Conservation (phyloP, 768 basidiomycete genomes). For the Hygrocybe coccinea region DNA sequence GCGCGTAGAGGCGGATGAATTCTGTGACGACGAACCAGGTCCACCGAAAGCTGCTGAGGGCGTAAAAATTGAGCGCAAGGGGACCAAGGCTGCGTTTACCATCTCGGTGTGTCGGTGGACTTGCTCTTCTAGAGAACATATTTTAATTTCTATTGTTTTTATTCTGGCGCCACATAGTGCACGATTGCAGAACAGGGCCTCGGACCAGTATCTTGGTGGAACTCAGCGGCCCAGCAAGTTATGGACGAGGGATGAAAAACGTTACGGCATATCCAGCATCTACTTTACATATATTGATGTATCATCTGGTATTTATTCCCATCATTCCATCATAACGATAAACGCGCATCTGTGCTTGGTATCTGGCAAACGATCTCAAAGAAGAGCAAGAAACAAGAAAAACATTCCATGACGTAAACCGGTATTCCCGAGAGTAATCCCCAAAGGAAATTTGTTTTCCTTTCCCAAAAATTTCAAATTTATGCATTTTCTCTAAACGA, state of each 20-base stretch:
- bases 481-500: background rate
- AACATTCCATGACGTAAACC: too few species aligned
- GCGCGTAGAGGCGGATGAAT: constrained; percentile 76
- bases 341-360: too few species aligned
- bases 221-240: constrained; percentile 37
- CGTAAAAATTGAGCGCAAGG: constrained; percentile 49
- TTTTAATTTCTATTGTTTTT: background rate
- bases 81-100: constrained; percentile 58
- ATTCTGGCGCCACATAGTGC: constrained; percentile 44
- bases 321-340: background rate
- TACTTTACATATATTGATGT: background rate
- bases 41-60: constrained; percentile 74
- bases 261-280: background rate
- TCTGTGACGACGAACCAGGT: constrained; percentile 82
- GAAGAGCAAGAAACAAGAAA: too few species aligned
- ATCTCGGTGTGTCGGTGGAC: constrained; percentile 49
- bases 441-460: too few species aligned
- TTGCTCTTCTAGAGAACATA: background rate
- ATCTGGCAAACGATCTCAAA: too few species aligned
- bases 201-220: constrained; percentile 76
- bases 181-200: constrained; percentile 81
- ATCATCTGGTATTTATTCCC: background rate
- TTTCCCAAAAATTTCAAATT: too few species aligned
- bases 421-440: too few species aligned
- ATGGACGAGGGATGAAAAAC: constrained; percentile 40